phyloP scores from a whole-genome alignment of 2,329 filamentous ascomycete species.

The Parasarocladium wereldwijsianum region DNA sequence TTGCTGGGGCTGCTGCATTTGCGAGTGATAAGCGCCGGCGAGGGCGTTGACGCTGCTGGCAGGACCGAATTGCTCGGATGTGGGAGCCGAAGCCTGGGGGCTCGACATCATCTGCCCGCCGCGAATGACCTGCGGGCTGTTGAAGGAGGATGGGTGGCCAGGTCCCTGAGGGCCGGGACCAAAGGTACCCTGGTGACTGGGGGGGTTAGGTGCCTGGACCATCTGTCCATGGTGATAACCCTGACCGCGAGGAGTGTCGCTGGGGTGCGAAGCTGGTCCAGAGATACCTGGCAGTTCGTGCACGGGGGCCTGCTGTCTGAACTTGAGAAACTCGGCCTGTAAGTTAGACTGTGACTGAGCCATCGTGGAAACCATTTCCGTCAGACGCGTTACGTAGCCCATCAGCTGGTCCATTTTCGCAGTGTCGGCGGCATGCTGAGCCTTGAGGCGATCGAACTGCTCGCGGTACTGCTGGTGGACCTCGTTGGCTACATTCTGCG shows the following conservation, averaged over 20 bases:
- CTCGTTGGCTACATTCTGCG: constrained; percentile 52
- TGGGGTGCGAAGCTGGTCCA: constrained; percentile 6
- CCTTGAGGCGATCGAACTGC: constrained; percentile 34
- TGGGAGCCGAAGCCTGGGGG: constrained; percentile 17
- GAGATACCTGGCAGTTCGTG: constrained; percentile 24
- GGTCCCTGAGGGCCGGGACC: constrained; percentile 17
- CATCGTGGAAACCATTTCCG: constrained; percentile 57
- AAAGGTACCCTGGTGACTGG: constrained; percentile 19
- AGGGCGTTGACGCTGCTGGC: constrained; percentile 18
- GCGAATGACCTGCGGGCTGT: constrained; percentile 22
- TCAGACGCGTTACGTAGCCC: constrained; percentile 48
- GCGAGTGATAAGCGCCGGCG: constrained; percentile 19
- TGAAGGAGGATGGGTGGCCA: constrained; percentile 17
- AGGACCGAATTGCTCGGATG: constrained; percentile 19
- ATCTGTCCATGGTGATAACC: constrained; percentile 2
- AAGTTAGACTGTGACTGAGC: constrained; percentile 53
- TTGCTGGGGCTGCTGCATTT: constrained; percentile 19
- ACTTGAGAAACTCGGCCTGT: constrained; percentile 47
- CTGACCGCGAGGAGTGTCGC: constrained; percentile 1
- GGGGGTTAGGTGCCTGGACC: constrained; percentile 5
- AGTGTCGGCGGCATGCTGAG: constrained; percentile 33
- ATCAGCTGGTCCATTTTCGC: constrained; percentile 63
- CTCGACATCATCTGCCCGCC: constrained; percentile 16
- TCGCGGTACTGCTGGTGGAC: constrained; percentile 47
- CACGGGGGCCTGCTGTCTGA: constrained; percentile 32